These are phyloP conservation scores for Excoecaria agallocha DNA, from an alignment of 345 rosid genomes.

Conservation along the genomic window DNA sequence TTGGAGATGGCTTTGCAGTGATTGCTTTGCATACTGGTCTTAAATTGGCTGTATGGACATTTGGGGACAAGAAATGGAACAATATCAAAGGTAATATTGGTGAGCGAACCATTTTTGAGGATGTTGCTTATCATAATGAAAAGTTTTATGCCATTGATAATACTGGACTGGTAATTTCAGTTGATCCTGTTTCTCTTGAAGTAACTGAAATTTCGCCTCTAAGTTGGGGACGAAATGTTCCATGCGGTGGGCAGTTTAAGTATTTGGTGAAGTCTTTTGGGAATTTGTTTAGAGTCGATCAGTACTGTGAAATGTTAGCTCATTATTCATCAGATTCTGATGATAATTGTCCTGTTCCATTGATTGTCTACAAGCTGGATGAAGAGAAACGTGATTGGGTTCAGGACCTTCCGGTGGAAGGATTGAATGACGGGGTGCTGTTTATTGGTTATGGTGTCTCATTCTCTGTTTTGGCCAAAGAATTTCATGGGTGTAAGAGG, in stretches of 20 bases:
- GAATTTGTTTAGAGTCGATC: constrained; percentile 21
- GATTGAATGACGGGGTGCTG: constrained; percentile 7
- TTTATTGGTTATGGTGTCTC: constrained; percentile 7
- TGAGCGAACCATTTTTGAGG: background rate
- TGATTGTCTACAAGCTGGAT: constrained; percentile 16
- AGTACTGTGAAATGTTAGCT: constrained; percentile 3
- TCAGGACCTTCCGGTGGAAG: background rate
- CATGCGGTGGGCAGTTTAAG: constrained; percentile 19
- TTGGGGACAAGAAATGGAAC: no score
- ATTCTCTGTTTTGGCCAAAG: constrained; percentile 19
- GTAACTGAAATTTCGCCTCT: background rate
- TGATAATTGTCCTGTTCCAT: background rate
- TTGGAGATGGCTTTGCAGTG: no score
- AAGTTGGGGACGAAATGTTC: no score
- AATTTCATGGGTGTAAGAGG: constrained; percentile 21
- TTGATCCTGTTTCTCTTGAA: constrained; percentile 4
- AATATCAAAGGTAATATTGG: no score
- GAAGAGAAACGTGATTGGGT: constrained; percentile 9
- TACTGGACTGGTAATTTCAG: constrained; percentile 12
- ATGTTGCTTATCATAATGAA: background rate
- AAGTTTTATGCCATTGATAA: constrained; percentile 10
- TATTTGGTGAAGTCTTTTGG: constrained; percentile 19
- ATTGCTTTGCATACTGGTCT: no score
- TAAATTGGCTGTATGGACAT: no score
- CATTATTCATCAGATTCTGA: background rate